Percentiles rank a stretch among this genome's conserved stretches.
Evolutionary conservation across 2,329 filamentous ascomycete genomes (phyloP).

Genomic region (Stagonosporopsis chrysanthemi): DNA sequence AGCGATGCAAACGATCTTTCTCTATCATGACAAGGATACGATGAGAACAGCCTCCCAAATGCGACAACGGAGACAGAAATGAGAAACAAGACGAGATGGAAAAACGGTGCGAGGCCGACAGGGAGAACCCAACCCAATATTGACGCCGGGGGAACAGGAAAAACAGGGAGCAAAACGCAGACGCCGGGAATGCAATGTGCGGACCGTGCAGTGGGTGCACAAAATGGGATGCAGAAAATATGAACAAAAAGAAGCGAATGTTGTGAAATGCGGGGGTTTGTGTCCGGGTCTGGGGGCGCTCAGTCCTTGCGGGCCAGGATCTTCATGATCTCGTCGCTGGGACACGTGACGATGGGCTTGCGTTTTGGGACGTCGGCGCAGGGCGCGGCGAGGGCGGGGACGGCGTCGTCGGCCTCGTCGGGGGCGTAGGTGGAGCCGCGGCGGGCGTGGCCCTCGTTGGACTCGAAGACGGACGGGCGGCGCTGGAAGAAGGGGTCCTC

Average conservation of each 20-base stretch:
- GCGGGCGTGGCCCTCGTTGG: constrained; percentile 20
- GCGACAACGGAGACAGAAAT: too few relatives aligned
- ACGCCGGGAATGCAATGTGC: constrained; percentile 24
- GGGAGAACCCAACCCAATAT: too few relatives aligned
- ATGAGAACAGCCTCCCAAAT: too few relatives aligned
- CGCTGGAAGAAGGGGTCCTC: constrained; percentile 5
- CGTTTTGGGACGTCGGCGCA: constrained; percentile 22
- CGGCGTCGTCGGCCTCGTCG: constrained; percentile 15
- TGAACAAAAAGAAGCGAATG: constrained; percentile 31
- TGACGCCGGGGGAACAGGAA: too few relatives aligned
- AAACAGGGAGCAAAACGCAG: constrained; percentile 1
- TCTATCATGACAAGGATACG: too few relatives aligned
- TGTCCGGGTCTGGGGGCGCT: neutral
- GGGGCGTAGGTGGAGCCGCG: constrained; percentile 26
- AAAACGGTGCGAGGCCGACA: too few relatives aligned
- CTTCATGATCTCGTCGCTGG: constrained; percentile 38
- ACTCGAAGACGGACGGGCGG: constrained; percentile 22
- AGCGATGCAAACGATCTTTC: too few relatives aligned
- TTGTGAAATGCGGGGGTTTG: neutral
- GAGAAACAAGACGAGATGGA: too few relatives aligned
- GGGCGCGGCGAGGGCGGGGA: constrained; percentile 15
- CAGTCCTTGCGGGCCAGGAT: constrained; percentile 33
- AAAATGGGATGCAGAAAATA: constrained; percentile 30
- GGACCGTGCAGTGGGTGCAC: constrained; percentile 16
- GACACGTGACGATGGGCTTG: constrained; percentile 28